A percentile compares a stretch with the other conserved stretches of the same genome.
Evolutionary conservation across 2,329 filamentous ascomycete genomes (phyloP).

Genomic region (Kalmusia sp.): DNA sequence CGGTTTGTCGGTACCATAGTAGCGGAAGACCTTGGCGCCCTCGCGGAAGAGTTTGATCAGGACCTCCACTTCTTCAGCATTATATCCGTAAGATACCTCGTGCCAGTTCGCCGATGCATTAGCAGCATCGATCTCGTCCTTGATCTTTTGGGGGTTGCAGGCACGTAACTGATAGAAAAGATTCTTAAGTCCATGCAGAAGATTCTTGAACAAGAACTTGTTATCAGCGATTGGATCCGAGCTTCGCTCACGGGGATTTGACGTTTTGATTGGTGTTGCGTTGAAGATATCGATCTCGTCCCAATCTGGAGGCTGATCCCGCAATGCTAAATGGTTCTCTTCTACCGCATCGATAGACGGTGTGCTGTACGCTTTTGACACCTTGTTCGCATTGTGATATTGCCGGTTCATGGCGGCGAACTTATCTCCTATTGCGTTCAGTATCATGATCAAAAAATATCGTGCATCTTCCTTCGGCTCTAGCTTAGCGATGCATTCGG

Average conservation of each 20-base stretch:
- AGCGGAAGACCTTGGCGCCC: slow-evolving; percentile 93
- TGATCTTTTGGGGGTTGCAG: slow-evolving; percentile 73
- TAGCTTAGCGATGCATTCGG: slow-evolving; percentile 94
- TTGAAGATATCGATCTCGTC: slow-evolving; percentile 98
- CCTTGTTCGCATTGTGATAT: slow-evolving; percentile 92
- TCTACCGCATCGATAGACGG: slow-evolving; percentile 68
- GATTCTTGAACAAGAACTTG: slow-evolving; percentile 95
- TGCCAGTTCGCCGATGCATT: slow-evolving; percentile 90
- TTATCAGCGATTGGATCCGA: slow-evolving; percentile 94
- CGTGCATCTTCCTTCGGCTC: slow-evolving; percentile 92
- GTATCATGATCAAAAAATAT: slow-evolving; percentile 94
- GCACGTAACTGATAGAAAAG: slow-evolving; percentile 93
- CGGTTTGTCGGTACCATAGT: slow-evolving; percentile 90
- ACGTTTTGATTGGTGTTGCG: slow-evolving; percentile 94
- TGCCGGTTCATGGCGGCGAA: slow-evolving; percentile 98
- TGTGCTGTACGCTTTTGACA: slow-evolving; percentile 78
- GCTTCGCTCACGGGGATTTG: slow-evolving; percentile 86
- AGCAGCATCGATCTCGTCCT: slow-evolving; percentile 71
- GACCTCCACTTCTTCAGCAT: slow-evolving; percentile 94
- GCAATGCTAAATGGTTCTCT: slow-evolving; percentile 86
- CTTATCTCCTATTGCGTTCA: slow-evolving; percentile 98
- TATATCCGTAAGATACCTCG: slow-evolving; percentile 95
- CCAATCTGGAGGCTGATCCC: slow-evolving; percentile 85
- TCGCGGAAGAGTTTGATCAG: slow-evolving; percentile 98
- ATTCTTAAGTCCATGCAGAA: slow-evolving; percentile 94